Percentiles rank a stretch among this genome's conserved stretches.
phyloP scores from a whole-genome alignment of 768 basidiomycete species.

The Xerocomus spinulosus region DNA sequence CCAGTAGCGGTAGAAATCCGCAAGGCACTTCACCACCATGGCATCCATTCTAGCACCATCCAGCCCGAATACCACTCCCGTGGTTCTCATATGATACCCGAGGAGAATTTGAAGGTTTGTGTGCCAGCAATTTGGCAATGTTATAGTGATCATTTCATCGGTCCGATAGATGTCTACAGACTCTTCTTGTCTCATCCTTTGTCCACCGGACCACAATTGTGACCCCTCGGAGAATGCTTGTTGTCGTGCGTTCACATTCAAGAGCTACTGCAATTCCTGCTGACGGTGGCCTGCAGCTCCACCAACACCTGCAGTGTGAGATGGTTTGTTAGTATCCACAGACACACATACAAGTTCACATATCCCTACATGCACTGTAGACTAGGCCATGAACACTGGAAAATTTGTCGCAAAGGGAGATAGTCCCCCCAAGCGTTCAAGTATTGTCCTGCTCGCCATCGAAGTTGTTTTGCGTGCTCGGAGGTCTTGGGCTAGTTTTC shows the following conservation, averaged over 20 bases:
- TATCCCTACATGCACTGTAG: constrained; percentile 3
- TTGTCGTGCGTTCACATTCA: constrained; percentile 58
- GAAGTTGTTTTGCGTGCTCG: constrained; percentile 45
- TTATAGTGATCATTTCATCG: constrained; percentile 3
- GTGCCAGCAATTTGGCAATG: neutral
- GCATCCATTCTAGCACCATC: constrained; percentile 93
- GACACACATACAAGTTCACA: constrained; percentile 20
- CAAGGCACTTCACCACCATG: constrained; percentile 79
- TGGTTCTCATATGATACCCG: constrained; percentile 32
- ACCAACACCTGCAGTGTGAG: constrained; percentile 41
- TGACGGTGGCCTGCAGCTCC: constrained; percentile 38
- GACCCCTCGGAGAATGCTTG: constrained; percentile 68
- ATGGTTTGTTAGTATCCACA: constrained; percentile 8
- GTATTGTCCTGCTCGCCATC: constrained; percentile 46
- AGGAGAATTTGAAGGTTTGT: constrained; percentile 49
- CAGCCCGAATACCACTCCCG: constrained; percentile 76
- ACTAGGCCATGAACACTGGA: constrained; percentile 48
- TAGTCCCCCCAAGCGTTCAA: constrained; percentile 57
- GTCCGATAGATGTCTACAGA: constrained; percentile 42
- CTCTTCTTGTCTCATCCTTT: constrained; percentile 65
- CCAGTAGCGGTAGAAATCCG: constrained; percentile 80
- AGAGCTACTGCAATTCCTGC: neutral
- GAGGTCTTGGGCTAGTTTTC: constrained; percentile 61
- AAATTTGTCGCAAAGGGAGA: constrained; percentile 70
- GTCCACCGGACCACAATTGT: constrained; percentile 66